A percentile compares a stretch with the other conserved stretches of the same genome.
These are phyloP conservation scores for Candida anutae DNA, from an alignment of 1,139 yeast genomes.

Conservation along the genomic window DNA sequence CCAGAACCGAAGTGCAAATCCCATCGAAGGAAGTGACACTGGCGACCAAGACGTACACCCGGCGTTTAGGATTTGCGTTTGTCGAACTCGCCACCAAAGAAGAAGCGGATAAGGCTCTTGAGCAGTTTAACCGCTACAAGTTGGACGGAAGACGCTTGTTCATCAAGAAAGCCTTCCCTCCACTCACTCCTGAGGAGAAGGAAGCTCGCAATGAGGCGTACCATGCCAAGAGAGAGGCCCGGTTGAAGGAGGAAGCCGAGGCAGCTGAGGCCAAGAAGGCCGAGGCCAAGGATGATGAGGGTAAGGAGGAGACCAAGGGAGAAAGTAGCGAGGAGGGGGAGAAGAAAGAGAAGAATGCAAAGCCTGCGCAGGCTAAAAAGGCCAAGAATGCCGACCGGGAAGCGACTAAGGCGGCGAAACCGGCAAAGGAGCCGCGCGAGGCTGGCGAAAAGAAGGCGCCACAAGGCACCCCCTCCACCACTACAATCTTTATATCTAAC, in stretches of 20 bases:
- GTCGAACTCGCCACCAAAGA: constrained; percentile 38
- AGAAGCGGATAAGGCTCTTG: constrained; percentile 43
- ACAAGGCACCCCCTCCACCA: constrained; percentile 49
- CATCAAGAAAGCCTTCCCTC: constrained; percentile 46
- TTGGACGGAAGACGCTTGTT: constrained; percentile 42
- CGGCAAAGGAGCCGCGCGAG: constrained; percentile 5
- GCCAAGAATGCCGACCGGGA: too few relatives aligned
- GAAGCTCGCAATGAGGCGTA: constrained; percentile 22
- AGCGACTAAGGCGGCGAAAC: constrained; percentile 4
- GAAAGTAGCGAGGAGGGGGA: constrained; percentile 5
- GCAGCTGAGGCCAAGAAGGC: constrained; percentile 15
- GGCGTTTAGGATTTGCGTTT: constrained; percentile 48
- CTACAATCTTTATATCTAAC: constrained; percentile 53
- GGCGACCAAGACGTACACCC: constrained; percentile 22
- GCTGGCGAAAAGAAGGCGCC: constrained; percentile 19
- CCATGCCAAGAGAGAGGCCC: constrained; percentile 22
- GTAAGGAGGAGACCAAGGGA: constrained; percentile 5
- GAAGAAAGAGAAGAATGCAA: constrained; percentile 2
- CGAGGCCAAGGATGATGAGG: constrained; percentile 7
- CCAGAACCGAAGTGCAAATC: constrained; percentile 32
- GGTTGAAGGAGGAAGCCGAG: constrained; percentile 15
- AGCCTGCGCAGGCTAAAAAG: constrained; percentile 1
- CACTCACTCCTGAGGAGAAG: constrained; percentile 43
- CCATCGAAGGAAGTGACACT: constrained; percentile 31
- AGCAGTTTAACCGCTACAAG: constrained; percentile 33